phyloP scores from a whole-genome alignment of 2,329 filamentous ascomycete species.

The Dichotomopilus funicola region DNA sequence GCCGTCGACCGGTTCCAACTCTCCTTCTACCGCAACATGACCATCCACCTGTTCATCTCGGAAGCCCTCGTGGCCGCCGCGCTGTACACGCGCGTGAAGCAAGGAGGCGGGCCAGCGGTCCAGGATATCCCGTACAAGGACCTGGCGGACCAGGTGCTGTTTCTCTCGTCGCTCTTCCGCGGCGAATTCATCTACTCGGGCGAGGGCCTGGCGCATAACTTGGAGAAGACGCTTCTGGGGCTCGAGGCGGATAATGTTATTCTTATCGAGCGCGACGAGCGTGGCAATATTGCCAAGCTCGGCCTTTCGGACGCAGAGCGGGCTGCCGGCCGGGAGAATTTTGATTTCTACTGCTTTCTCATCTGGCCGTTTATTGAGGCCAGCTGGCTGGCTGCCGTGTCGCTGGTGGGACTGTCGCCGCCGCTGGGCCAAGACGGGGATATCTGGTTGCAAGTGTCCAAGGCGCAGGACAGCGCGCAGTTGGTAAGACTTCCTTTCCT shows the following conservation, averaged over 20 bases:
- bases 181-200: conserved; percentile 96
- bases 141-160: conserved; percentile 72
- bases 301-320: conserved; percentile 74
- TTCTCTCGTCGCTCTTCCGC: conserved; percentile 88
- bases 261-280: conserved; percentile 51
- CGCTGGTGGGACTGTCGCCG: conserved; percentile 78
- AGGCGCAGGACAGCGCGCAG: conserved; percentile 75
- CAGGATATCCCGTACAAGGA: conserved; percentile 73
- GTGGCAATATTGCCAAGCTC: conserved; percentile 55
- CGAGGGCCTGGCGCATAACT: conserved; percentile 71
- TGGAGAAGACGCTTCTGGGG: conserved; percentile 70
- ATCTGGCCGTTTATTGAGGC: conserved; percentile 98
- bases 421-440: conserved; percentile 54
- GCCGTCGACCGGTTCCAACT: conserved; percentile 95
- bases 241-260: conserved; percentile 77
- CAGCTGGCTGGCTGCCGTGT: conserved; percentile 84
- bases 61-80: conserved; percentile 85
- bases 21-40: conserved; percentile 99
- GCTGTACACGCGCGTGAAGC: conserved; percentile 87
- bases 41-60: conserved; percentile 93
- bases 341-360: conserved; percentile 97
- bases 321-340: conserved; percentile 79
- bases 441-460: conserved; percentile 70
- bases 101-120: conserved; percentile 73
- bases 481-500: conserved; percentile 46